Conservation (phyloP, 2,329 filamentous ascomycete species). For the Epichloe uncinata region DNA sequence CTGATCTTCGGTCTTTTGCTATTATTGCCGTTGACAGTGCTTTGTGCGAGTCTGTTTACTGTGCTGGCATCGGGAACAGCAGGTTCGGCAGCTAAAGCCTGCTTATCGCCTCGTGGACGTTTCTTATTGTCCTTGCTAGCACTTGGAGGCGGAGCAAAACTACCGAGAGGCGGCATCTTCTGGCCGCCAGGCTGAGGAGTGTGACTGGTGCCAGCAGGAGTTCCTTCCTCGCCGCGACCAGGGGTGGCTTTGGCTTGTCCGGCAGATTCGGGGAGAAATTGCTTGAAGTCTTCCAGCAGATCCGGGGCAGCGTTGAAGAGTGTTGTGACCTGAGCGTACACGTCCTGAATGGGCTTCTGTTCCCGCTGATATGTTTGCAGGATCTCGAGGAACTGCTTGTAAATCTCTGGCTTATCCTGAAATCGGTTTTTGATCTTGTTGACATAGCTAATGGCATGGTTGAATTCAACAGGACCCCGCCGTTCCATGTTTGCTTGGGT, state of each 20-base stretch:
- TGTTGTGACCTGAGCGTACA: conserved; percentile 91
- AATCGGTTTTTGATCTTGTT: conserved; percentile 99
- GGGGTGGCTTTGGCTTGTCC: conserved; percentile 37
- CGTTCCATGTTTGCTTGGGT: conserved; percentile 60
- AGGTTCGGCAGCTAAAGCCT: conserved; percentile 33
- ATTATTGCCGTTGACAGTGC: conserved; percentile 22
- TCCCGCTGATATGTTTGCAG: conserved; percentile 96
- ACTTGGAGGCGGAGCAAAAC: conserved; percentile 73
- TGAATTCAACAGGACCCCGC: conserved; percentile 92
- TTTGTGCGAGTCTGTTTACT: conserved; percentile 19
- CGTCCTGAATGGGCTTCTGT: conserved; percentile 95
- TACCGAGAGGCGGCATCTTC: conserved; percentile 86
- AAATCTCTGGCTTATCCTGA: conserved; percentile 91
- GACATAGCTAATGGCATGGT: conserved; percentile 97
- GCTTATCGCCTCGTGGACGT: conserved; percentile 51
- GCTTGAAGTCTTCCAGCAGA: conserved; percentile 94
- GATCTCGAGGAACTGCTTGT: conserved; percentile 98
- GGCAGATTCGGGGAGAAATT: conserved; percentile 85
- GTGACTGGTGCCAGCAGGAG: conserved; percentile 31
- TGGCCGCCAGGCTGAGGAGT: conserved; percentile 48
- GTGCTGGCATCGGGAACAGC: conserved; percentile 30
- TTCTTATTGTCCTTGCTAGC: conserved; percentile 88
- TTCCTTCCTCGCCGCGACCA: conserved; percentile 43
- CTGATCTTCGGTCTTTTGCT: conserved; percentile 62
- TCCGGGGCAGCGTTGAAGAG: conserved; percentile 90